A percentile compares a stretch with the other conserved stretches of the same genome.
These are phyloP conservation scores for Fusarium sp. DNA, from an alignment of 2,329 filamentous ascomycete species.

Conservation along the genomic window DNA sequence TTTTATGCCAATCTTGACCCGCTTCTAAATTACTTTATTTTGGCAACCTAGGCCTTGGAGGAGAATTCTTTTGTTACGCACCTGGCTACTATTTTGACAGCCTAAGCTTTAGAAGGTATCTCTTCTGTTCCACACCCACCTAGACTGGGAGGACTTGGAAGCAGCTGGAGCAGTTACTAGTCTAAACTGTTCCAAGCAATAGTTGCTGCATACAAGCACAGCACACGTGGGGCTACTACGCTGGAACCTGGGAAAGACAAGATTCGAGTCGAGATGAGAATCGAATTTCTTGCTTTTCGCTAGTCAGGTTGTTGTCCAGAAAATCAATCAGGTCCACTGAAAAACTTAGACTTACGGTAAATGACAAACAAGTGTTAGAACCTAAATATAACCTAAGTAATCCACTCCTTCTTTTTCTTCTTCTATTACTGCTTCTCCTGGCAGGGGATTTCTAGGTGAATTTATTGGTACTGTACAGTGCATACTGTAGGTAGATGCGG, in stretches of 20 bases:
- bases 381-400: slow-evolving; percentile 18
- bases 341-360: not conserved
- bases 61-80: no score
- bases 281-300: slow-evolving; percentile 13
- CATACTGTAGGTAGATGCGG: not conserved
- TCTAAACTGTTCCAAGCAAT: slow-evolving; percentile 28
- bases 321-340: not conserved
- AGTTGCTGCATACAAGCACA: slow-evolving; percentile 20
- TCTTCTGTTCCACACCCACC: no score
- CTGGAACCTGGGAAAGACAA: slow-evolving; percentile 1
- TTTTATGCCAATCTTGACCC: no score
- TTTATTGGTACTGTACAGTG: not conserved
- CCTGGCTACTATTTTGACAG: no score
- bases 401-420: not conserved
- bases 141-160: not conserved
- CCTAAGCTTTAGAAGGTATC: no score
- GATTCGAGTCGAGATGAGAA: not conserved
- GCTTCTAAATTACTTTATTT: no score
- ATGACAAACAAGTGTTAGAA: slow-evolving; percentile 16
- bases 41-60: no score
- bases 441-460: slow-evolving; percentile 17
- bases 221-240: slow-evolving; percentile 21
- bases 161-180: not conserved
- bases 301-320: not conserved
- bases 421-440: slow-evolving; percentile 6